Evolutionary conservation across 2,329 filamentous ascomycete genomes (phyloP), one percentile per base, ranked within the genome.

Genomic region (Hypomyces rosellus): DNA sequence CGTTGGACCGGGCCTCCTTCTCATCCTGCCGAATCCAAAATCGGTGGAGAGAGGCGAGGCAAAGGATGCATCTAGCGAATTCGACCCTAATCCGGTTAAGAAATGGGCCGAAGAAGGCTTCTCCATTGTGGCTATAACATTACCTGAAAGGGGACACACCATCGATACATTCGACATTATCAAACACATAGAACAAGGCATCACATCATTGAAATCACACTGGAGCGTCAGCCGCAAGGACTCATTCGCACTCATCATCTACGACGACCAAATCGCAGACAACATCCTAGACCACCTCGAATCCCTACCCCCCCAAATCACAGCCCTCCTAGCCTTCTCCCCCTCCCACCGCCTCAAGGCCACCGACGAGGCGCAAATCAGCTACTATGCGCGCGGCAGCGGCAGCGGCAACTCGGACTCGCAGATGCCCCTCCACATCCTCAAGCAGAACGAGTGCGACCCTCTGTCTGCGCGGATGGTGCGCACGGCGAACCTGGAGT

Each of bases 401-500:
- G 5, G 20, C 20, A 20, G 20, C 20, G 5, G 25, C 25, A 3
- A 30, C 4, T 3, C 25, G 6, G 25, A 30, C 25, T 7, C 25
- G 6, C 25, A 30, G 25, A 30, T 30, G 25, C 25, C 25, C 25
- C 25, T 30, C 25, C 25, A 30, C 25, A 30, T 30, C 25, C 25
- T 30, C 25, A 30, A 30, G 25, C 25, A 30, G 6, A 30, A 30
- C 25, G 25, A 30, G 25, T 85, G 81, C 64, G 67, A 77, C 51
- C 69, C 74, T 50, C 63, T 72, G 3, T 68, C 76, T 0, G 83
- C 81, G 16, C 70, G 74, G 2, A 69, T 88, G 0, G 74, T 82
- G 0, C 85, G 89, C 63, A 85, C 85, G 1, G 76, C 85, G 1
- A 82, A 71, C 51, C 66, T 89, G 4, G 68, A 72, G 0, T 86